Conservation (phyloP, 208 protist genomes). For the Leishmania arabica region DNA sequence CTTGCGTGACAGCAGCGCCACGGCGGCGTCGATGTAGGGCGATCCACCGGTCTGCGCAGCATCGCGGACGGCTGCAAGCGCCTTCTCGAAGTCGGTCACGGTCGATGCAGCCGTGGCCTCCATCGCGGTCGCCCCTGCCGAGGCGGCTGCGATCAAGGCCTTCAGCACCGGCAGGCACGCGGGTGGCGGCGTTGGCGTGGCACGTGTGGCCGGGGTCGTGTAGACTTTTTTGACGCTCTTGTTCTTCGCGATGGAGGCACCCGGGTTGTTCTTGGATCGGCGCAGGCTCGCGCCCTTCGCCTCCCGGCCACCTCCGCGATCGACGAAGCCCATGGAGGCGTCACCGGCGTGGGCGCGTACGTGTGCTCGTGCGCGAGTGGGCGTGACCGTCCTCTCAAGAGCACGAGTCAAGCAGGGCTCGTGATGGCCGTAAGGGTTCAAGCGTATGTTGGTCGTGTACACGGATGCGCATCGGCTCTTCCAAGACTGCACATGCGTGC, state of each 20-base stretch:
- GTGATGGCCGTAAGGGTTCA: not conserved
- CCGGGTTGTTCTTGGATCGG: slow-evolving; percentile 83
- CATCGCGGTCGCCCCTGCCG: not conserved
- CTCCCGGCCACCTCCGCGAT: slow-evolving; percentile 80
- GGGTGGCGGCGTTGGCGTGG: slow-evolving; percentile 29
- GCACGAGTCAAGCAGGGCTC: not conserved
- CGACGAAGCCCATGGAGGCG: slow-evolving; percentile 80
- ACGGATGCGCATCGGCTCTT: no score
- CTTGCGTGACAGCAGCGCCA: slow-evolving; percentile 71
- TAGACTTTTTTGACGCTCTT: slow-evolving; percentile 35
- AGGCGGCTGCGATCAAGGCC: slow-evolving; percentile 8
- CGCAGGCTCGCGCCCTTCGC: slow-evolving; percentile 77
- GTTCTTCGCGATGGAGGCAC: slow-evolving; percentile 50
- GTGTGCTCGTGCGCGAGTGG: not conserved
- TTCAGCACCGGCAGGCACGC: slow-evolving; percentile 7
- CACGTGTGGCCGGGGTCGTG: slow-evolving; percentile 28
- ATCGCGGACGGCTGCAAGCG: not conserved
- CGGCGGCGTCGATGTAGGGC: slow-evolving; percentile 51
- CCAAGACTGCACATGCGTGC: no score
- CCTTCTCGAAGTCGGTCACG: not conserved
- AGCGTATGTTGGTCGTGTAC: no score
- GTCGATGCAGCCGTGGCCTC: slow-evolving; percentile 1
- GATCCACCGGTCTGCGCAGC: not conserved
- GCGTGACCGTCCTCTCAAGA: not conserved
- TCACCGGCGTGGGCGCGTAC: slow-evolving; percentile 5